Evolutionary conservation across 2,329 filamentous ascomycete genomes (phyloP).

Genomic region (Aspergillus amoenus): DNA sequence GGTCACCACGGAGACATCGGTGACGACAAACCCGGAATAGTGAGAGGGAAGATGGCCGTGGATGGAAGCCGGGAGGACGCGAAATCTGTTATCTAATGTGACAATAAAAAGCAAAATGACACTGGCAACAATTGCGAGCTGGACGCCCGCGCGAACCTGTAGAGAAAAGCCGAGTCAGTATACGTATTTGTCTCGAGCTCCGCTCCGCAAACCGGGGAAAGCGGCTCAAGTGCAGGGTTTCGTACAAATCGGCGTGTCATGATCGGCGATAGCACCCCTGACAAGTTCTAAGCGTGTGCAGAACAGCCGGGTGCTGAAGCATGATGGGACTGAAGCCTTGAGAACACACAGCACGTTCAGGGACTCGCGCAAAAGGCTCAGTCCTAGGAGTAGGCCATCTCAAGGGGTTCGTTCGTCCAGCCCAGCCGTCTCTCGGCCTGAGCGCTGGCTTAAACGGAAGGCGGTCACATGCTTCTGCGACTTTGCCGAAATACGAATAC

Average conservation of each 20-base stretch:
- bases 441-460: conserved; percentile 14
- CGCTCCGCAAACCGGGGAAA: not conserved
- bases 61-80: conserved; percentile 79
- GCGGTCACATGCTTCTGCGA: conserved; percentile 27
- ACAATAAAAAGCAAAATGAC: conserved; percentile 71
- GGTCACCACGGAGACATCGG: conserved; percentile 74
- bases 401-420: conserved; percentile 24
- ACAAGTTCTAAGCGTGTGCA: conserved; percentile 28
- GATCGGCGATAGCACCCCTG: conserved; percentile 32
- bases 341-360: conserved; percentile 13
- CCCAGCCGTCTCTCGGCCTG: not conserved
- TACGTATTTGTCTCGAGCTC: not conserved
- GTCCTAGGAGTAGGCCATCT: conserved; percentile 30
- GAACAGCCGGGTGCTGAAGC: conserved; percentile 29
- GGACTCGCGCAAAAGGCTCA: conserved; percentile 25
- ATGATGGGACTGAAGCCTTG: conserved; percentile 26
- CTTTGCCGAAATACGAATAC: conserved; percentile 7
- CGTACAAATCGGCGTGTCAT: conserved; percentile 47
- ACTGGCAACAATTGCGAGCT: conserved; percentile 67
- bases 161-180: conserved; percentile 2
- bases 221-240: not conserved
- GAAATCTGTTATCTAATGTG: conserved; percentile 84
- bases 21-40: conserved; percentile 79
- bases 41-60: conserved; percentile 86
- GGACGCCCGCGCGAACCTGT: conserved; percentile 66